Conservation (phyloP, 1,284 basidiomycete genomes). For the Cryptococcus sp. region DNA sequence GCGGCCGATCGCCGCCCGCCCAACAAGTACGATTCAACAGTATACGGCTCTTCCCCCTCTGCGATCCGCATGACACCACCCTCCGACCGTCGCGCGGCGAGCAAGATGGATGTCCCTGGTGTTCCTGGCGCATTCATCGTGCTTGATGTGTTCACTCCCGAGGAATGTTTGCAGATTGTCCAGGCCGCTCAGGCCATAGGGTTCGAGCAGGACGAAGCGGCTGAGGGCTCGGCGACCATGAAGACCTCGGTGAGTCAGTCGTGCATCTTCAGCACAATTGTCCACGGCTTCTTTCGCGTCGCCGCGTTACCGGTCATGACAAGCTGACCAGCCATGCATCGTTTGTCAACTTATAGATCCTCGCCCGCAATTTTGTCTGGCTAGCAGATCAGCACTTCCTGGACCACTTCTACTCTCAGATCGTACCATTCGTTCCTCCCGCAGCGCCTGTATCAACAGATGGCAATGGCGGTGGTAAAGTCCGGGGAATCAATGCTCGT, state of each 20-base stretch:
- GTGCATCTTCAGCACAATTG: background rate
- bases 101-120: conserved; percentile 49
- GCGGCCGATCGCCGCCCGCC: conserved; percentile 55
- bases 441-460: conserved; percentile 37
- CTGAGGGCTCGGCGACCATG: conserved; percentile 55
- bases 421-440: conserved; percentile 55
- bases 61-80: conserved; percentile 54
- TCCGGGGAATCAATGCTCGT: conserved; percentile 59
- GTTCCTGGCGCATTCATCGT: conserved; percentile 58
- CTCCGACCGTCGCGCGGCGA: conserved; percentile 19
- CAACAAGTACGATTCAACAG: conserved; percentile 59
- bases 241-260: conserved; percentile 53
- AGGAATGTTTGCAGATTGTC: conserved; percentile 58
- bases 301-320: background rate
- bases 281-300: background rate
- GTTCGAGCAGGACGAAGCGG: conserved; percentile 59
- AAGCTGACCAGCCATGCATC: background rate
- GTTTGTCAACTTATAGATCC: conserved; percentile 30
- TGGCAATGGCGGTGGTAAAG: conserved; percentile 53
- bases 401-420: conserved; percentile 54
- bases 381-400: conserved; percentile 58
- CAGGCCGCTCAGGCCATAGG: conserved; percentile 57
- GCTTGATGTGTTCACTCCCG: conserved; percentile 57
- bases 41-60: conserved; percentile 55
- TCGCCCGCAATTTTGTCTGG: conserved; percentile 62